Percentiles rank a stretch among this genome's conserved stretches.
Conservation (phyloP, 2,329 filamentous ascomycete species). For the Xylaria sp. region DNA sequence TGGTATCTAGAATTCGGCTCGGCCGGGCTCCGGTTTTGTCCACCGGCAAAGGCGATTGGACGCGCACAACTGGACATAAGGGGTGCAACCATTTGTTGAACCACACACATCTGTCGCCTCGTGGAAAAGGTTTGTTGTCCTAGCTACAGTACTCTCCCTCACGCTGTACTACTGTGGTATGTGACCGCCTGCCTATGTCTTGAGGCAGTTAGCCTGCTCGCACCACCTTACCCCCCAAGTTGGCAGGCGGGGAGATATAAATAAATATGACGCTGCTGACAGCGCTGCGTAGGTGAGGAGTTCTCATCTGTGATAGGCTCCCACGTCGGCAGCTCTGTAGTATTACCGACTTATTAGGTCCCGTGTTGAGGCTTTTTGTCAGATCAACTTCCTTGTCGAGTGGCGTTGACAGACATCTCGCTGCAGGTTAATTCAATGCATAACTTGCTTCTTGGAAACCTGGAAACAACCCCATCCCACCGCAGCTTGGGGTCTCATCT, state of each 20-base stretch:
- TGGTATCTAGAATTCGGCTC: conserved; percentile 13
- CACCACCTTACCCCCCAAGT: conserved; percentile 7
- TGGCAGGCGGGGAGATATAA: conserved; percentile 33
- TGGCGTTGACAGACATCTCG: conserved; percentile 27
- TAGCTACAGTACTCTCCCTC: neutral
- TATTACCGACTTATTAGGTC: conserved; percentile 29
- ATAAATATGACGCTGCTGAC: conserved; percentile 37
- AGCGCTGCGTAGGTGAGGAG: conserved; percentile 26
- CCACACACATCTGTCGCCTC: neutral
- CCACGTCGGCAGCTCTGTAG: conserved; percentile 5
- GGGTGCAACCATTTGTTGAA: neutral
- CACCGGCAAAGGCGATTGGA: conserved; percentile 10
- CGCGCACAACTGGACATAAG: neutral
- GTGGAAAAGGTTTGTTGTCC: conserved; percentile 12
- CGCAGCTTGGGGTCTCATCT: neutral
- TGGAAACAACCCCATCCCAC: conserved; percentile 10
- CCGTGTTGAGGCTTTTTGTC: conserved; percentile 31
- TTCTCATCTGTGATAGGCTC: conserved; percentile 29
- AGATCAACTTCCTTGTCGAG: conserved; percentile 29
- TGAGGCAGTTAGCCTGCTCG: conserved; percentile 2
- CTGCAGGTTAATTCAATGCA: conserved; percentile 21
- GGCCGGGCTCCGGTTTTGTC: conserved; percentile 24
- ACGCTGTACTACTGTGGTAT: neutral
- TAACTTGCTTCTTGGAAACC: conserved; percentile 12
- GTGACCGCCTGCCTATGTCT: neutral